These are phyloP conservation scores for Coemansia sp. DNA, from an alignment of 192 early-diverging fungal species.

Conservation along the genomic window DNA sequence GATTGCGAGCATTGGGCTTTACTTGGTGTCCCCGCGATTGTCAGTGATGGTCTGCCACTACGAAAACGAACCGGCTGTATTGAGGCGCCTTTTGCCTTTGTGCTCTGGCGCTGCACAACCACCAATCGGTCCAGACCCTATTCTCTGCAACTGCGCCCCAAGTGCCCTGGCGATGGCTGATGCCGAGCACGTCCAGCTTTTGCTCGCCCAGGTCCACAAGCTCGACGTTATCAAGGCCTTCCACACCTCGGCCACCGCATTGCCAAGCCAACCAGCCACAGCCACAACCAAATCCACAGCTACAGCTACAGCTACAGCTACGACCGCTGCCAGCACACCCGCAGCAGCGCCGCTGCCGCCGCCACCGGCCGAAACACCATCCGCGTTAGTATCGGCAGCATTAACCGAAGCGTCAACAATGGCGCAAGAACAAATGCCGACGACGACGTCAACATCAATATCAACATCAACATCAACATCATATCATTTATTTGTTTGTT, in stretches of 20 bases:
- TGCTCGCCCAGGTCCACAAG: conserved; percentile 40
- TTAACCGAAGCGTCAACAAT: too few relatives aligned
- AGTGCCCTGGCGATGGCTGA: conserved; percentile 18
- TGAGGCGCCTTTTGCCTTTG: conserved; percentile 9
- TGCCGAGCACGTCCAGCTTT: conserved; percentile 22
- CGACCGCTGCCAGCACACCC: too few relatives aligned
- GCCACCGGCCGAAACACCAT: too few relatives aligned
- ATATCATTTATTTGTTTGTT: too few relatives aligned
- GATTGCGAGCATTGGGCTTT: conserved; percentile 48
- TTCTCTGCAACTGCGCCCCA: conserved; percentile 39
- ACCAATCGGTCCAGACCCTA: not conserved
- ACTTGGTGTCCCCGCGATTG: conserved; percentile 41
- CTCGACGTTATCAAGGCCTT: conserved; percentile 20
- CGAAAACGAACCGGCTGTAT: conserved; percentile 16
- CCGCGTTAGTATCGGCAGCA: too few relatives aligned
- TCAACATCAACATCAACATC: too few relatives aligned
- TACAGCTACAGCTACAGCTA: too few relatives aligned
- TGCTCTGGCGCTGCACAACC: not conserved
- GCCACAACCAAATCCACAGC: conserved; percentile 4
- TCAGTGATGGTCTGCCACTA: conserved; percentile 48
- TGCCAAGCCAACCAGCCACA: not conserved
- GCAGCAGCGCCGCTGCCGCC: too few relatives aligned
- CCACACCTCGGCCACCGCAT: conserved; percentile 2
- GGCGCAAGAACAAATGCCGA: not conserved
- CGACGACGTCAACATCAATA: too few relatives aligned